Conservation (phyloP, 805 yeast genomes). For the Pichia sporocuriosa region DNA sequence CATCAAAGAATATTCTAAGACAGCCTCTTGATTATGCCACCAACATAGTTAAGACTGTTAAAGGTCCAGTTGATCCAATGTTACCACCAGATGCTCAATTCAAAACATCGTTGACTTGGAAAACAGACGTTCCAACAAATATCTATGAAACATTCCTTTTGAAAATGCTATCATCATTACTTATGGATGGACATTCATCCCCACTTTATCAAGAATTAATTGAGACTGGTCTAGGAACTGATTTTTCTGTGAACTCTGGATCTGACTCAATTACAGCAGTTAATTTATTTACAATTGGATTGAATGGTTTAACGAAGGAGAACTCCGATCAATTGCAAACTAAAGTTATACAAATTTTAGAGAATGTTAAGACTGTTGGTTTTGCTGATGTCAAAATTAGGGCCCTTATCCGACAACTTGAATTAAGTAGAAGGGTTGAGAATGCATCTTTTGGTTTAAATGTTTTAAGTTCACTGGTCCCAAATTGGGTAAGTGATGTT, state of each 20-base stretch:
- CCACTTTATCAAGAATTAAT: slow-evolving; percentile 82
- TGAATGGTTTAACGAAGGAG: slow-evolving; percentile 60
- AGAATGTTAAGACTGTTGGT: slow-evolving; percentile 35
- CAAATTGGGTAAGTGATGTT: slow-evolving; percentile 78
- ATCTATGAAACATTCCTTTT: slow-evolving; percentile 65
- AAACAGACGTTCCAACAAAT: slow-evolving; percentile 66
- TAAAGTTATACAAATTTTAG: slow-evolving; percentile 42
- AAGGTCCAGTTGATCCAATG: slow-evolving; percentile 83
- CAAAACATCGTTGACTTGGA: slow-evolving; percentile 85
- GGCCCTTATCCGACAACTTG: slow-evolving; percentile 85
- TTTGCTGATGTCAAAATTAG: slow-evolving; percentile 60
- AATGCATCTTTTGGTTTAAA: slow-evolving; percentile 87
- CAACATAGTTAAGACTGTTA: slow-evolving; percentile 30
- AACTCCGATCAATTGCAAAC: slow-evolving; percentile 41
- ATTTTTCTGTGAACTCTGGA: slow-evolving; percentile 83
- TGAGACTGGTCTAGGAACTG: slow-evolving; percentile 79
- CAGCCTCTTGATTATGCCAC: slow-evolving; percentile 42
- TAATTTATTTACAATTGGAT: slow-evolving; percentile 76
- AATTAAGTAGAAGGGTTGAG: slow-evolving; percentile 75
- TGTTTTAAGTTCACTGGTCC: slow-evolving; percentile 63
- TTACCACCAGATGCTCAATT: slow-evolving; percentile 59
- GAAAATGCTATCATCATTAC: slow-evolving; percentile 60
- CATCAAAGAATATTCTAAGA: slow-evolving; percentile 26
- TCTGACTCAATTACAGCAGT: slow-evolving; percentile 73
- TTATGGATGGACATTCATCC: slow-evolving; percentile 89